phyloP scores from a whole-genome alignment of 768 basidiomycete species.

The Boletellus ananiceps region DNA sequence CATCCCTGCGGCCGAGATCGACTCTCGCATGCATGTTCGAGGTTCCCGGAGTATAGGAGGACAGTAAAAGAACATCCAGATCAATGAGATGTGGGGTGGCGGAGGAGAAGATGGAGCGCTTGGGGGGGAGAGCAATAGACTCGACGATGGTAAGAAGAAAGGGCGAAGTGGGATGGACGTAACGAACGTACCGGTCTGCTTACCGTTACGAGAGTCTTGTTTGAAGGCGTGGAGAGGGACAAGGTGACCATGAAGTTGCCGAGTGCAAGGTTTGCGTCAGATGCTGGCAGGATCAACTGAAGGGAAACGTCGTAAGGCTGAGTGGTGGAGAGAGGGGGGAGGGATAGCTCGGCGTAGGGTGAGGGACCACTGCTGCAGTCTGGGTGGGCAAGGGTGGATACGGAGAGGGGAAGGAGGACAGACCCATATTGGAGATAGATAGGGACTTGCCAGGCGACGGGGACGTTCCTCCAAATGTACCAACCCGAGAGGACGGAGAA shows the following conservation, averaged over 20 bases:
- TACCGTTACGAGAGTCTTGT: conserved; percentile 56
- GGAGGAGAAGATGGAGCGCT: conserved; percentile 34
- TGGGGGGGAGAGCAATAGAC: conserved; percentile 53
- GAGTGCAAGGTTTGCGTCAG: conserved; percentile 62
- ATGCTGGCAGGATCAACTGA: conserved; percentile 59
- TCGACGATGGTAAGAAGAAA: conserved; percentile 27
- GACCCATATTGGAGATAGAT: conserved; percentile 81
- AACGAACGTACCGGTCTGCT: conserved; percentile 59
- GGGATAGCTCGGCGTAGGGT: conserved; percentile 56
- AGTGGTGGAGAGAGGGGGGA: conserved; percentile 49
- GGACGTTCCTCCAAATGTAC: conserved; percentile 68
- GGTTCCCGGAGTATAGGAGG: conserved; percentile 46
- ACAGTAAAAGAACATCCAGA: conserved; percentile 55
- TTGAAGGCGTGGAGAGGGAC: conserved; percentile 52
- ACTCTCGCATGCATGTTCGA: conserved; percentile 52
- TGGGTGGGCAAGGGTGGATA: conserved; percentile 1
- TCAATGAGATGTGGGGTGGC: conserved; percentile 38
- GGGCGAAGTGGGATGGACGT: neutral
- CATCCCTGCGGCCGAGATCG: conserved; percentile 70
- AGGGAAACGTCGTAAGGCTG: conserved; percentile 78
- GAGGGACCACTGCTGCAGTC: conserved; percentile 51
- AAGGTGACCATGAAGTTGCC: conserved; percentile 84
- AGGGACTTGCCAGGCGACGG: conserved; percentile 65
- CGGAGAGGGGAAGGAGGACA: conserved; percentile 17
- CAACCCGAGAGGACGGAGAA: conserved; percentile 66